Percentiles rank a stretch among this genome's conserved stretches.
These are phyloP conservation scores for Magnaporthales sp. DNA, from an alignment of 2,329 filamentous ascomycete genomes.

Conservation along the genomic window DNA sequence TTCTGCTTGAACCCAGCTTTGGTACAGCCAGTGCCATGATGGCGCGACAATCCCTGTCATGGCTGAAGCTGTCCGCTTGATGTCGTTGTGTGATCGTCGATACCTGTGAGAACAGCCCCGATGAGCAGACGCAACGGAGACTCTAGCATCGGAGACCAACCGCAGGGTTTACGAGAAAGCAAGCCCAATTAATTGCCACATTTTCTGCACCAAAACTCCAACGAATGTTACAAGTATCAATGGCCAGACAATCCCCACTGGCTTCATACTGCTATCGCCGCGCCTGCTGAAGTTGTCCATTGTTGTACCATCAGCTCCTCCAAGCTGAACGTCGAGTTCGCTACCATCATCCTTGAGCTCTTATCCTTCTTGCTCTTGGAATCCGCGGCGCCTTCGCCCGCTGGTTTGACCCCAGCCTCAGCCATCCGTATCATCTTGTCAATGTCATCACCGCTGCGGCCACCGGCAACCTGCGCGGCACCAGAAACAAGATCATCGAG, in stretches of 20 bases:
- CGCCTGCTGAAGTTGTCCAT: not conserved
- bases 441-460: conserved; percentile 44
- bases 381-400: conserved; percentile 37
- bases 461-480: conserved; percentile 20
- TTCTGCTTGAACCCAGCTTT: not conserved
- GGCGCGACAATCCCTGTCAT: not conserved
- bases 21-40: not conserved
- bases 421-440: conserved; percentile 58
- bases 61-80: not conserved
- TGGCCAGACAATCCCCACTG: not conserved
- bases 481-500: conserved; percentile 39
- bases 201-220: not conserved
- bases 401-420: conserved; percentile 48
- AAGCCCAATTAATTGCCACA: not conserved
- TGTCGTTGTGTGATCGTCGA: not conserved
- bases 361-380: conserved; percentile 46
- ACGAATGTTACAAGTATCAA: not conserved
- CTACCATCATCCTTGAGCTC: conserved; percentile 64
- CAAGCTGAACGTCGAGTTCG: conserved; percentile 69
- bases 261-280: not conserved
- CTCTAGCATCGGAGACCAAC: not conserved
- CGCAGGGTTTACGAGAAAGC: not conserved
- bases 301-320: conserved; percentile 77
- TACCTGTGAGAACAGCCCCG: not conserved
- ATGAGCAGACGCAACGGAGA: not conserved